Base-by-base conservation (phyloP, 345 rosid genomes). In the Clausena lansium region DNA sequence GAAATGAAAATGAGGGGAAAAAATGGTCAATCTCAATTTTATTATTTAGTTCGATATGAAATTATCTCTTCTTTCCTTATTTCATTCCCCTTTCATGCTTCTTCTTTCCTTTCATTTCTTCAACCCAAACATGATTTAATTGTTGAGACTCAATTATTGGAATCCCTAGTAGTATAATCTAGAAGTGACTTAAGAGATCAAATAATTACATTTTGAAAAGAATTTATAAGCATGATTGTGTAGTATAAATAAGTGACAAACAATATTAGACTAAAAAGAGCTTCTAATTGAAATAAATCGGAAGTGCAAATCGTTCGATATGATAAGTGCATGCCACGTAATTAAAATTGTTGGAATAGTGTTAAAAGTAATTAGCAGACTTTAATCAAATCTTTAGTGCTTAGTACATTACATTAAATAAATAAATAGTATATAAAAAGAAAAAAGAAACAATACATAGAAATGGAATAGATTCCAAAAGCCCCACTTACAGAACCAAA, bases 381-480 rank as follows among this genome's bases (percentile, higher is more conserved):
- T 27, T 39, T 24, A 64, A 33, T 20, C 27, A 30, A 15, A 25
- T 45, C 8, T 47, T 69, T 24, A 50, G 13, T 28, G 39, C 15
- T 7, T 4, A 1, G 14, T 20, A 22, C 19, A 71, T 6, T 20
- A 1, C n/a, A 4, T 33, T 14, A 24, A 25, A 64, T 8, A 32
- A 20, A 64, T 9, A 1, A 20, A 8, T 8, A 2, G 20, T 22
- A 39, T 19, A 36, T 45, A 15, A 9, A 11, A 27, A 39, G 9
- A 5, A 27, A 27, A 65, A 19, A 9, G 2, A 33, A 63, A 32
- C 5, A 32, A 36, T 13, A 35, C 63, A 61, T 61, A 10, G 54
- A 77, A 63, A 55, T 28, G 81, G 66, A 47, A 66, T 47, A 11
- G 65, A 71, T 63, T 71, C 81, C 81, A 71, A 54, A 7, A 47